Conservation (phyloP, 192 early-diverging fungal genomes). For the Phycomyces blakesleeanus region DNA sequence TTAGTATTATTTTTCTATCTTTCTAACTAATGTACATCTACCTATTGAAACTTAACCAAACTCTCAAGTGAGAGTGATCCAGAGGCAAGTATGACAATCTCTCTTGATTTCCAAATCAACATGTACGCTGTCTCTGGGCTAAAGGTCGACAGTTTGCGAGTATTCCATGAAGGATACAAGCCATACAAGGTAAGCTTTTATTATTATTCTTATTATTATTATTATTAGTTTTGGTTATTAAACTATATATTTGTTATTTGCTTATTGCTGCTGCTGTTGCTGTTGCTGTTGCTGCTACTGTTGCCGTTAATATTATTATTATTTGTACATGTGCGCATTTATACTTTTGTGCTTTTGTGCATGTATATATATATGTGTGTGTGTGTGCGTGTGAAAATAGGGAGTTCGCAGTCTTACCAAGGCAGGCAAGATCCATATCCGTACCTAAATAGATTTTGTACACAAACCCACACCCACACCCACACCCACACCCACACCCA, state of each 20-base stretch:
- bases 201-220: neutral
- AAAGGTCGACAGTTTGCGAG: conserved; percentile 63
- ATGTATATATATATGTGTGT: no score
- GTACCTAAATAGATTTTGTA: conserved; percentile 44
- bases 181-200: conserved; percentile 61
- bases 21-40: neutral
- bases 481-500: no score
- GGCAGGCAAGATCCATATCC: conserved; percentile 59
- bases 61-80: conserved; percentile 38
- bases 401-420: conserved; percentile 57
- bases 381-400: conserved; percentile 18
- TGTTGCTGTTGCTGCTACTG: no score
- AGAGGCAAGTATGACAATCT: conserved; percentile 53
- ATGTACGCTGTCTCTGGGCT: conserved; percentile 70
- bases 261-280: no score
- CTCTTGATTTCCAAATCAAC: conserved; percentile 64
- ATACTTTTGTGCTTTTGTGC: no score
- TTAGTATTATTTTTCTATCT: neutral
- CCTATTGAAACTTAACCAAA: neutral
- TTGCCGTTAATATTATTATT: no score
- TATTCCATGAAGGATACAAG: conserved; percentile 73
- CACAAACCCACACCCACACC: no score
- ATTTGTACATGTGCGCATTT: no score
- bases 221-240: no score
- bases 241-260: no score